These are phyloP conservation scores for Debaryomycetaceae sp. DNA, from an alignment of 1,139 yeast species.

Conservation along the genomic window DNA sequence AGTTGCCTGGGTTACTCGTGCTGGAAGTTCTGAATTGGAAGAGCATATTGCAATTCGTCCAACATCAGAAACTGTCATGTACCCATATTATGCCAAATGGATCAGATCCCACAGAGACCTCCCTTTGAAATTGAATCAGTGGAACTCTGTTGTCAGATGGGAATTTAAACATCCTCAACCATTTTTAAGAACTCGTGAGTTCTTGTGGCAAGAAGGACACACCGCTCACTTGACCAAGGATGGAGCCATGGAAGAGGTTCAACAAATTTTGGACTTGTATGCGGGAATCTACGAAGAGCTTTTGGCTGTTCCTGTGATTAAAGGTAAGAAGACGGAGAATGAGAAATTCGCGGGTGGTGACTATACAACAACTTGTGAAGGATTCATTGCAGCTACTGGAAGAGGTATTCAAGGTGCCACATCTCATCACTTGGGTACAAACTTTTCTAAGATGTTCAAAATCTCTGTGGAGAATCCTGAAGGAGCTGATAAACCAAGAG, in stretches of 20 bases:
- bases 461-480: constrained; percentile 94
- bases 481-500: constrained; percentile 80
- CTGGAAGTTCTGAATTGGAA: constrained; percentile 90
- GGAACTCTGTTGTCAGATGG: constrained; percentile 99
- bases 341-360: constrained; percentile 98
- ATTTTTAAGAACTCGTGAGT: constrained; percentile 96
- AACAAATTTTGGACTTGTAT: constrained; percentile 82
- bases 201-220: constrained; percentile 99
- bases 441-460: constrained; percentile 98
- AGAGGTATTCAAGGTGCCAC: constrained; percentile 99
- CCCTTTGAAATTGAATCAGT: constrained; percentile 93
- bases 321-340: constrained; percentile 93
- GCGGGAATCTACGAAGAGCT: constrained; percentile 82
- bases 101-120: constrained; percentile 96
- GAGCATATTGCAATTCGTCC: constrained; percentile 99
- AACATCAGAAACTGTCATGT: constrained; percentile 99
- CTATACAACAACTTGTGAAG: constrained; percentile 94
- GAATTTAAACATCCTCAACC: constrained; percentile 99
- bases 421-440: constrained; percentile 95
- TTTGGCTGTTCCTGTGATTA: constrained; percentile 95
- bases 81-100: constrained; percentile 99
- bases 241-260: constrained; percentile 80
- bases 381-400: constrained; percentile 96
- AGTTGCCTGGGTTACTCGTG: constrained; percentile 99
- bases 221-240: constrained; percentile 87